These are phyloP conservation scores for Phytopythium ostracodes DNA, from an alignment of 352 stramenopile species.

Conservation along the genomic window DNA sequence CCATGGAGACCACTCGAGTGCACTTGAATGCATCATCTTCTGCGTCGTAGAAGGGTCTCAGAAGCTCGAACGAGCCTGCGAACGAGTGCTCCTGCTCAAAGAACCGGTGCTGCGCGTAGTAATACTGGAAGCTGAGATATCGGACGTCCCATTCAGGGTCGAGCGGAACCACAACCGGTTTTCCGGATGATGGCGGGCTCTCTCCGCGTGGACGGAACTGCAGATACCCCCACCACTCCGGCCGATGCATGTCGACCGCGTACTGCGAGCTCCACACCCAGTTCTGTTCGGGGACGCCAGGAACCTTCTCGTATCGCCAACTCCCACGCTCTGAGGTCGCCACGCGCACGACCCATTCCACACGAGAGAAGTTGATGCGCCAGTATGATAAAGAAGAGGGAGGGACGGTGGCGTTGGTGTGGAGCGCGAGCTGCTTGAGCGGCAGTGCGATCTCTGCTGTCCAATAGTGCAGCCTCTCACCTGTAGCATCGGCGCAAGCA, in stretches of 20 bases:
- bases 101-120: conserved; percentile 59
- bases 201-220: conserved; percentile 48
- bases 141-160: conserved; percentile 47
- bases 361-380: conserved; percentile 88
- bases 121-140: conserved; percentile 58
- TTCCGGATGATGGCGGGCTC: background rate
- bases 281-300: conserved; percentile 54
- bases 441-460: conserved; percentile 79
- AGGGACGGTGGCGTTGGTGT: conserved; percentile 32
- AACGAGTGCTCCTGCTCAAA: conserved; percentile 23
- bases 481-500: conserved; percentile 5
- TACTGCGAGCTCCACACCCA: conserved; percentile 89
- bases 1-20: conserved; percentile 16
- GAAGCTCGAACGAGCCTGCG: conserved; percentile 18
- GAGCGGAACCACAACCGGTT: conserved; percentile 17
- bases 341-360: conserved; percentile 66
- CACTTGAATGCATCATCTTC: conserved; percentile 18
- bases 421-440: conserved; percentile 42
- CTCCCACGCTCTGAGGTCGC: conserved; percentile 9
- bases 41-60: conserved; percentile 30
- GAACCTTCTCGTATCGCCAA: conserved; percentile 49
- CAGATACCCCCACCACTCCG: conserved; percentile 88
- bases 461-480: conserved; percentile 63
- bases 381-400: conserved; percentile 43
- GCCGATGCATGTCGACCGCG: conserved; percentile 83